Evolutionary conservation across 805 yeast species (phyloP), one percentile per base, ranked within the genome.

Genomic region (Teunomyces lycoperdinae): DNA sequence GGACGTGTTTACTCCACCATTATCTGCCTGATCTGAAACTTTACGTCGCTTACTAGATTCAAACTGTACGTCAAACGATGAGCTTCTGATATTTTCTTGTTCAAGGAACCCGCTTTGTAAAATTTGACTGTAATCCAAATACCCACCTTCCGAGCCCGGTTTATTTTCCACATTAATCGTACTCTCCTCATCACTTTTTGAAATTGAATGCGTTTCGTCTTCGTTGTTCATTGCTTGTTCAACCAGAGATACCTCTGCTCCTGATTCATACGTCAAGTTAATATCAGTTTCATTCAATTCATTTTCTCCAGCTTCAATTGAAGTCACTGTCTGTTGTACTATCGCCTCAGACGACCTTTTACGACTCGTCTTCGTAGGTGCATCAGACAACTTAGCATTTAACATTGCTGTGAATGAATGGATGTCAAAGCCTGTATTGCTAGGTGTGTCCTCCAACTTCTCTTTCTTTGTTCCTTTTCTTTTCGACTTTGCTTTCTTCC

Each of bases 381-480:
- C 13, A 8, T 44, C 34, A 1, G 58, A 40, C 7, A 62, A 51
- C 42, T 58, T 61, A 4, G 60, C 59, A 36, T 53, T 61, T 16
- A 63, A 46, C 50, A 61, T 43, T 1, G 66, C 65, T 1, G 67
- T 62, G 43, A 62, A 63, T 3, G 63, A 56, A 50, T 63, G 65
- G 26, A 63, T 59, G 45, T 63, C 66, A 48, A 61, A 58, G 38
- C 47, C 34, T 7, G 41, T 28, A 24, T 26, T 38, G 8, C 10
- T 11, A 11, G 27, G 5, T 2, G n/a, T 10, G n/a, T 38, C 41
- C n/a, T 38, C 28, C 14, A 38, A 2, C 14, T 33, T 44, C 33
- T 48, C 49, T 30, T 31, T 20, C 29, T 47, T n/a, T 9, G 16
- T n/a, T 9, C 14, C 28, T 20, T 44, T 44, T 8, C 16, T 31